Evolutionary conservation across 1,284 basidiomycete genomes (phyloP).

Genomic region (Leccinum huronense): DNA sequence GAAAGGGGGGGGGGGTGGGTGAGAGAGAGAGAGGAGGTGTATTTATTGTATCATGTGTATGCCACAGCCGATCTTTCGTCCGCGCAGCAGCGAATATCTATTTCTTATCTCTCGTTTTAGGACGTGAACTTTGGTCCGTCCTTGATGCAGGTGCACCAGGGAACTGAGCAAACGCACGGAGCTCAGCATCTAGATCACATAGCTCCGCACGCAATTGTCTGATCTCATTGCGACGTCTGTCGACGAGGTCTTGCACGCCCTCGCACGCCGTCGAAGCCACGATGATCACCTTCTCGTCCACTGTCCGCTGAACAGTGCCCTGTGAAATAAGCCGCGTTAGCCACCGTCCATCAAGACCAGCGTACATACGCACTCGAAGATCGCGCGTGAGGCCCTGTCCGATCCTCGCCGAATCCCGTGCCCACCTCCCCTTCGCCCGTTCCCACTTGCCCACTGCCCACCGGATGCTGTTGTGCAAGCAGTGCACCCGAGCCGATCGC

Average conservation of each 20-base stretch:
- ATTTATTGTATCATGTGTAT: conserved; percentile 32
- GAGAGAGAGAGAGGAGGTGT: neutral
- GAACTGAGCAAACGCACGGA: conserved; percentile 32
- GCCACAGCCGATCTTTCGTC: conserved; percentile 20
- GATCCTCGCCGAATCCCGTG: conserved; percentile 70
- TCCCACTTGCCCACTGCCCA: conserved; percentile 75
- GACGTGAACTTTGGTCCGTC: conserved; percentile 5
- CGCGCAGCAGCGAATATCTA: conserved; percentile 19
- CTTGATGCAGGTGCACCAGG: conserved; percentile 6
- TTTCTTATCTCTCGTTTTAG: conserved; percentile 11
- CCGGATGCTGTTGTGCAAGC: conserved; percentile 56
- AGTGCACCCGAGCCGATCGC: conserved; percentile 64
- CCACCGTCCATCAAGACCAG: neutral
- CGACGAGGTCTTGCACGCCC: conserved; percentile 47
- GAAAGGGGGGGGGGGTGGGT: neutral
- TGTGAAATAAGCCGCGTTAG: conserved; percentile 27
- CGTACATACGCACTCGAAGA: conserved; percentile 51
- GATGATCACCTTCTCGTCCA: conserved; percentile 47
- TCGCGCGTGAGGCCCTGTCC: conserved; percentile 71
- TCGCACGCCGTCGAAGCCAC: conserved; percentile 45
- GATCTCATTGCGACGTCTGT: conserved; percentile 46
- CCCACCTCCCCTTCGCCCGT: conserved; percentile 67
- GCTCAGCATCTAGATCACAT: conserved; percentile 44
- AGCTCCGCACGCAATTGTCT: conserved; percentile 45
- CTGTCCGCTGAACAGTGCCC: conserved; percentile 46